Evolutionary conservation across 257 asterid species (phyloP), one percentile per base, ranked within the genome.

Genomic region (Jacaranda copaia): DNA sequence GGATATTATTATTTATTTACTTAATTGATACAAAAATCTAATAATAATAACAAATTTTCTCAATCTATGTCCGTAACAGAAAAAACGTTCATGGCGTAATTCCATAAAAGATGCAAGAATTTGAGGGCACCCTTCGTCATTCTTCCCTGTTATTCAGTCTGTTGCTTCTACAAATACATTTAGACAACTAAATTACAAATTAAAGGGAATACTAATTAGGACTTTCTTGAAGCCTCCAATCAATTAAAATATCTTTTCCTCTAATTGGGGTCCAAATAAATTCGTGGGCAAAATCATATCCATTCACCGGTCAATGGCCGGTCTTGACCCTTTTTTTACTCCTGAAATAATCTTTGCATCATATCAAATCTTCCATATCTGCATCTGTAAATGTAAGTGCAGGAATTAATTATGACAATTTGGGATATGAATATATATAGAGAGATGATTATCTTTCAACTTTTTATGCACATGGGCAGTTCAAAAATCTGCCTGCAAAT

Each of bases 271-370:
- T 46, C 56, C 56, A 10, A 46, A 45, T 3, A 11, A 35, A 25
- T 20, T 1, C 16, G 70, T 55, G 49, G 38, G 25, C 43, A 45
- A 8, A 66, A 18, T 65, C 35, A 76, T n/a, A 38, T 59, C 35
- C 18, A 63, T 40, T 61, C 45, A 36, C 45, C 18, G 48, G 38
- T 59, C 43, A 49, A 69, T 61, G 72, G 72, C 57, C 81, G 76
- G 70, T 68, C 14, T 68, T 66, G 74, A 18, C 76, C 69, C 81
- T 18, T 68, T 42, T 57, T 39, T 68, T 75, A 35, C 63, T 43
- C 39, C 74, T 53, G 15, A n/a, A 56, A 40, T 35, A 56, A 40
- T 35, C 32, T 57, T 16, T 15, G 32, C 32, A 25, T 25, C 2
- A 25, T 25, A 25, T 25, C 32, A 25, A 25, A 25, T 25, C 32